Base-by-base conservation (phyloP, 1,139 yeast species). In the Scheffersomyces cryptocercus region DNA sequence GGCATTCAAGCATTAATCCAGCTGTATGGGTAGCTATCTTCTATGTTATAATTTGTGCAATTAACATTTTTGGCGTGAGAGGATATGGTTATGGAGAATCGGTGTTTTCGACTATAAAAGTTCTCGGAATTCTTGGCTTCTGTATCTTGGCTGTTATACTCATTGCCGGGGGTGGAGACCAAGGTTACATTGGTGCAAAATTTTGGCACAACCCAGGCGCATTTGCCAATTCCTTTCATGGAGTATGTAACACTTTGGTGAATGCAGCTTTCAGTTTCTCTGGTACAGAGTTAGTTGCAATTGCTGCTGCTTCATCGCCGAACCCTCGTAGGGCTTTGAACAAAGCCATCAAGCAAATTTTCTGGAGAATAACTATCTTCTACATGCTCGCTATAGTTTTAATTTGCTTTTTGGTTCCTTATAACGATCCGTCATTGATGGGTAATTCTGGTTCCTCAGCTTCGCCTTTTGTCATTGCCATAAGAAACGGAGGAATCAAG, bases 401-500 rank as follows among this genome's bases (percentile, higher is more conserved):
- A 39, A 49, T 59, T 29, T 52, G 56, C 33, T 57, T 56, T 37
- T 44, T 58, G 51, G 63, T 59, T 1, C 55, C 62, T 6, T 59
- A 43, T 35, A 50, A 54, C 40, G 53, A 55, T 38, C 44, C 48
- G 3, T 38, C 42, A 6, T 50, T 58, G 42, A 39, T 48, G 16
- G 54, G 54, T 4, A 50, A 51, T 36, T 46, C 49, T 4, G 59
- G 69, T n/a, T 62, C 73, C 3, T 62, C 71, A 35, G 52, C 53
- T 4, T 51, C 54, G 2, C 54, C 54, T 1, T 51, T 51, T 37
- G 54, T 51, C 11, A 41, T 51, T 33, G 52, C 51, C 29, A 48
- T 51, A 14, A 36, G 59, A 33, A 63, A 62, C 40, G 63, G 68
- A n/a, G 69, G 70, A 8, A 57, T 65, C 40, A 56, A 53, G 40